Base-by-base conservation (phyloP, 78 protist species). In the Monocercomonoides exilis region DNA sequence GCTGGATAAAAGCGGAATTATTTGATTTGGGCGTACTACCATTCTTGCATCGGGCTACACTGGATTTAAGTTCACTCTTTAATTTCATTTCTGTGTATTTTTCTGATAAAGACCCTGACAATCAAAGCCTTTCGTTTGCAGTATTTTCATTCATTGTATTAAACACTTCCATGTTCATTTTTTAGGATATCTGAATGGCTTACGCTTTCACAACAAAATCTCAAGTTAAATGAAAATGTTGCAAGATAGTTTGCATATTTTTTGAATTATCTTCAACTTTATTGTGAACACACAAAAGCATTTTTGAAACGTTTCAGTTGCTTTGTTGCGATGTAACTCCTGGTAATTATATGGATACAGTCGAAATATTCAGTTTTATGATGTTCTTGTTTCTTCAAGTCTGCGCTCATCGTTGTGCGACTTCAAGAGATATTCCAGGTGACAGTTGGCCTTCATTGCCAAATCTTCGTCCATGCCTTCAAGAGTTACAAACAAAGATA, bases 371-470 rank as follows among this genome's bases (percentile, higher is more conserved):
- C 11, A 33, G 21, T 32, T 79, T 79, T 21, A 6, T 79, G 6
- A 79, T 79, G 6, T 79, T 79, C 82, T 41, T 79, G 45, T 79
- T 79, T 6, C 82, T 79, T 33, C 82, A 79, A 79, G 82, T 4
- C 6, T 79, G 82, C 11, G 82, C 82, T 29, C 82, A 79, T 29
- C 21, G 82, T 21, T 79, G 45, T 29, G 70, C 21, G 11, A 21
- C 70, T 54, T 4, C 42, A 33, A 33, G 11, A 4, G 43, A 79
- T 38, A 21, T 79, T 33, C 42, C 21, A 33, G 82, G 82, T 5
- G 82, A 79, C 11, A 38, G 45, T 6, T 79, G 82, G 82, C 82
- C 82, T 29, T 4, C 6, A 21, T 5, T 21, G 6, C 6, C n/a
- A 6, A 79, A 21, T 21, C 6, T 21, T 21, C 82, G 82, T 32